Base-by-base conservation (phyloP, 768 basidiomycete species). In the Podaxis pistillaris region DNA sequence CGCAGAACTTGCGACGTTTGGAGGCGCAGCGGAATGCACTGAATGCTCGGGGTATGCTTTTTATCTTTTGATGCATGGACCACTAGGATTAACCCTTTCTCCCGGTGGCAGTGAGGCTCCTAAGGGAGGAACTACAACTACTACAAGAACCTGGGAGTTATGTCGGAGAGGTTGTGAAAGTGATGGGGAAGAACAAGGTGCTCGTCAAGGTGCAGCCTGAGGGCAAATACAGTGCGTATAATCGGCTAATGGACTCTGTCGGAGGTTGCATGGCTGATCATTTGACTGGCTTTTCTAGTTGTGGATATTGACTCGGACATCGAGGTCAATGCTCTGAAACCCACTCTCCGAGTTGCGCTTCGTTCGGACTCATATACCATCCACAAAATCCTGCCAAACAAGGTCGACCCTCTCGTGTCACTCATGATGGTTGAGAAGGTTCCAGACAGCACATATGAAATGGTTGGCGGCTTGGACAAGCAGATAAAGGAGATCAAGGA, bases 361-460 rank as follows among this genome's bases (percentile, higher is more conserved):
- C 93, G 96, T 54, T 96, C 95, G 63, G 96, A 98, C 73, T 93
- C 88, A 2, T 98, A 98, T 76, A 93, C 93, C 51, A 90, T 98
- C 65, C 96, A 98, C 83, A 94, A 93, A 75, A 92, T 98, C 68
- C 81, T 98, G 0, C 95, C 95, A 0, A 97, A 95, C 81, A 98
- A 99, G 78, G 91, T 98, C 69, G 97, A 98, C 75, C 96, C 97
- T 3, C 88, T 98, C 44, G 96, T 98, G 33, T 97, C 95, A 19
- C 86, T 98, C 65, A 98, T 98, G 97, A 98, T 98, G 96, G 96
- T 98, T 11, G 96, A 99, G 78, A 99, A 99, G 75, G 96, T 98
- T 0, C 96, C 96, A 0, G 96, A 98, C 75, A 94, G 92, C 76
- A 98, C 97, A 33, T 99, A 99, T 77, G 97, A 98, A 76, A 98